Evolutionary conservation across 140 eudicot species (phyloP), one percentile per base, ranked within the genome.

Genomic region (Stevia rebaudiana): DNA sequence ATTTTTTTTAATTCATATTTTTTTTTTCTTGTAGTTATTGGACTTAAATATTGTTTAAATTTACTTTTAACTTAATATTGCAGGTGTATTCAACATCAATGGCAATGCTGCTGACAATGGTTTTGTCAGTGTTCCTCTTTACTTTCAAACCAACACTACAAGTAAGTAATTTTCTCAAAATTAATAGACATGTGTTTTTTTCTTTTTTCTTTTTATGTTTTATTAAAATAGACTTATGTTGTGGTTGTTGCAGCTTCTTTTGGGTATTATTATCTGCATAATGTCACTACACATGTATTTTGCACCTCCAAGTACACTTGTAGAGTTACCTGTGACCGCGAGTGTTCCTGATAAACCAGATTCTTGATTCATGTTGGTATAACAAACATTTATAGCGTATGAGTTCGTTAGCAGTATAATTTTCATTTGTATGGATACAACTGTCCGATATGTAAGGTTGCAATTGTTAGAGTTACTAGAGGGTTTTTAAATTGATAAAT

Each of bases 261-360:
- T 92, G 82, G 96, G 96, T 25, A 92, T 88, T 39, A 71, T 83
- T 11, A 71, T 92, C 78, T 92, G 98, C 95, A 92, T 92, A 79
- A 88, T 92, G 98, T 92, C 98, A 2, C 73, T 92, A 31, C 96
- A 92, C 65, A 85, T 92, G 98, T 92, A 92, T 70, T 92, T 92
- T 54, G 96, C 98, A 15, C 95, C 98, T 79, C 83, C 96, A 63
- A 83, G 57, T 79, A 73, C 78, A 79, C 96, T 88, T 52, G 78
- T 92, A 11, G 98, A 88, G 73, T 72, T 87, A 75, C 94, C 95
- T 33, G 42, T 76, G 65, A 46, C 87, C 1, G 69, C 75, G 78
- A 70, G 62, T 55, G 50, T 53, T 44, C 63, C 76, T 40, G 83
- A 79, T 65, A 81, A 61, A 81, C 61, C 88, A 63, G 80, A 67